Conservation (phyloP, 305 asterid species). For the Solanum chacoense region DNA sequence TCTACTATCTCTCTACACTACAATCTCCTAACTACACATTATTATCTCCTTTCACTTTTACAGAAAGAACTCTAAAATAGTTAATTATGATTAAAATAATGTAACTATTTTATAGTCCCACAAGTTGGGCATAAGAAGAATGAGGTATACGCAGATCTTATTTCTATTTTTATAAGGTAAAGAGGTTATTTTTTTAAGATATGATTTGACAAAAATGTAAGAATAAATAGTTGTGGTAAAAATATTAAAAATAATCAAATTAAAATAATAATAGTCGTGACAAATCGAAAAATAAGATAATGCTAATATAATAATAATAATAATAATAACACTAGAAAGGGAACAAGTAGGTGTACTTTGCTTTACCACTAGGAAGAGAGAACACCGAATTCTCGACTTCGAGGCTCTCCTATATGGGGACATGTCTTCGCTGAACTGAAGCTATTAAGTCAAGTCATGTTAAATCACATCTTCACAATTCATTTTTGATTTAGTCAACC, state of each 20-base stretch:
- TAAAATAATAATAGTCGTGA: fast-evolving
- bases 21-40: neutral
- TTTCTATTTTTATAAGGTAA: neutral
- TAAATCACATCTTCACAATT: neutral
- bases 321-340: too few relatives aligned
- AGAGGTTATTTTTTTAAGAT: fast-evolving
- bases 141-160: fast-evolving
- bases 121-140: fast-evolving
- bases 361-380: neutral
- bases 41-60: neutral
- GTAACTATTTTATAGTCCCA: neutral
- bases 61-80: neutral
- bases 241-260: neutral
- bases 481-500: too few relatives aligned
- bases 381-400: neutral
- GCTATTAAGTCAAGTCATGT: neutral
- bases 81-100: neutral
- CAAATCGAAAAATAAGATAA: neutral
- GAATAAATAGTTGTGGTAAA: neutral
- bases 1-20: neutral
- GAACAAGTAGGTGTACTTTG: neutral
- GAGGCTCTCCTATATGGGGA: neutral
- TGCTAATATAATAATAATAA: neutral
- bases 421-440: fast-evolving
- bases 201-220: neutral